These are phyloP conservation scores for Tricholoma hemisulphureum DNA, from an alignment of 768 basidiomycete species.

Conservation along the genomic window DNA sequence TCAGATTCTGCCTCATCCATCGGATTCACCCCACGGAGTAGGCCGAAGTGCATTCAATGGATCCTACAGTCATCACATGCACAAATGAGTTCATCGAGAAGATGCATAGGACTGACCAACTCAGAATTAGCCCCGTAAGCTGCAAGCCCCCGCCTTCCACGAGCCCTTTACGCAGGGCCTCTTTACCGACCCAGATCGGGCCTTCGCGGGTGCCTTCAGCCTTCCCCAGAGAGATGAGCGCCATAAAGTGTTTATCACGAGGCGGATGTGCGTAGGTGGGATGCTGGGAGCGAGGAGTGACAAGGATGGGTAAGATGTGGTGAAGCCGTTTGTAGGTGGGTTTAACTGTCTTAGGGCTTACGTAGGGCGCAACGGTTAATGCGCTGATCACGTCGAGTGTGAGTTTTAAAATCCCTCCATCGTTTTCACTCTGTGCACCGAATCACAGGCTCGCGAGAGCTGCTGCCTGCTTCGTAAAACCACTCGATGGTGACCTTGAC, in stretches of 20 bases:
- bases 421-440: constrained; percentile 59
- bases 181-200: constrained; percentile 84
- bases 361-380: constrained; percentile 94
- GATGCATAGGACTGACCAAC: too few relatives aligned
- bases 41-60: constrained; percentile 61
- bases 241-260: constrained; percentile 88
- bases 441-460: constrained; percentile 85
- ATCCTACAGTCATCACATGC: constrained; percentile 39
- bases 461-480: constrained; percentile 75
- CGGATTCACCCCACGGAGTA: constrained; percentile 48
- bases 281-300: constrained; percentile 83
- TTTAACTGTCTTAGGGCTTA: constrained; percentile 40
- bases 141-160: constrained; percentile 79
- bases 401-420: constrained; percentile 74
- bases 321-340: constrained; percentile 60
- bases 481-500: constrained; percentile 63
- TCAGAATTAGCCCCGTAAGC: constrained; percentile 65
- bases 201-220: constrained; percentile 84
- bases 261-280: constrained; percentile 75
- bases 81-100: neutral
- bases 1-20: constrained; percentile 46
- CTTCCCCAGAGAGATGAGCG: constrained; percentile 71
- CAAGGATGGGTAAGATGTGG: constrained; percentile 89
- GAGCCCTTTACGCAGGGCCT: constrained; percentile 79
- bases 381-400: constrained; percentile 83